A percentile compares a stretch with the other conserved stretches of the same genome.
These are phyloP conservation scores for Candida easanensis DNA, from an alignment of 805 yeast genomes.

Conservation along the genomic window DNA sequence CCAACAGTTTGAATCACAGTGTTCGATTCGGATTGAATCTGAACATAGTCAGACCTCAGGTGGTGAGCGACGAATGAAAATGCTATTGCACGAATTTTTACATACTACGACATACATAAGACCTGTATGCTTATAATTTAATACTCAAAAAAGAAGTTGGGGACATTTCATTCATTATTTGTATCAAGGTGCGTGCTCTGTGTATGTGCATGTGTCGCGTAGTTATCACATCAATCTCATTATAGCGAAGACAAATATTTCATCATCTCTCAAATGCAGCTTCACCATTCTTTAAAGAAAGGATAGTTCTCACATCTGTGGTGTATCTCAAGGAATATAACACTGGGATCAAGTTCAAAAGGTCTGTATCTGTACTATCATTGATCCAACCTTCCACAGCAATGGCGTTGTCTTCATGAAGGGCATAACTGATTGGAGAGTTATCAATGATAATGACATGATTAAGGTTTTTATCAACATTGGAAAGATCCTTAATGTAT, in stretches of 20 bases:
- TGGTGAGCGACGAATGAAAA: background rate
- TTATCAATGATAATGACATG: constrained; percentile 82
- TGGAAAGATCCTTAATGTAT: constrained; percentile 72
- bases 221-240: too few species aligned
- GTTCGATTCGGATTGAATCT: constrained; percentile 46
- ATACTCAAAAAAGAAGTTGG: background rate
- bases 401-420: constrained; percentile 84
- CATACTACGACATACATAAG: background rate
- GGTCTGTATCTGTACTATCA: constrained; percentile 87
- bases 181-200: background rate
- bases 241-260: background rate
- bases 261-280: constrained; percentile 44
- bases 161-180: constrained; percentile 4
- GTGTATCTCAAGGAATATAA: constrained; percentile 72
- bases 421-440: constrained; percentile 85
- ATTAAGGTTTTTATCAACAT: constrained; percentile 51
- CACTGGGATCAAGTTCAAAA: constrained; percentile 79
- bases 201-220: background rate
- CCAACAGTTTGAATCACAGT: constrained; percentile 1
- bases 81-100: background rate
- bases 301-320: constrained; percentile 77
- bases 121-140: background rate
- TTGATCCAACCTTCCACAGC: constrained; percentile 97
- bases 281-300: constrained; percentile 76
- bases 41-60: constrained; percentile 56